These are phyloP conservation scores for Ceratocystiopsis brevicomis DNA, from an alignment of 2,329 filamentous ascomycete species.

Conservation along the genomic window DNA sequence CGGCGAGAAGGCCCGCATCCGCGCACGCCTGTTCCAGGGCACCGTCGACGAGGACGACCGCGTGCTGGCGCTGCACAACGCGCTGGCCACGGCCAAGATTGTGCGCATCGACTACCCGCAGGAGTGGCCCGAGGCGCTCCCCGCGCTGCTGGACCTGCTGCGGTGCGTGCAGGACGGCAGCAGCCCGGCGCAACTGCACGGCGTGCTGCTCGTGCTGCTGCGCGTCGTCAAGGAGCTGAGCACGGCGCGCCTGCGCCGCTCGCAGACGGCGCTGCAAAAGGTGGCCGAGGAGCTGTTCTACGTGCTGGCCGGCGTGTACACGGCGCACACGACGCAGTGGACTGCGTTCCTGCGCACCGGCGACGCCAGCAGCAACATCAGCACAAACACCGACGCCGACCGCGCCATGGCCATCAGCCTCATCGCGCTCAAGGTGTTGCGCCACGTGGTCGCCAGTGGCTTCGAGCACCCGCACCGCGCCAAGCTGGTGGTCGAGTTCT, in stretches of 20 bases:
- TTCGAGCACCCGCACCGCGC: slow-evolving; percentile 75
- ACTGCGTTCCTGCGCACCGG: slow-evolving; percentile 31
- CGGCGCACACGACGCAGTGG: slow-evolving; percentile 54
- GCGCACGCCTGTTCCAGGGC: slow-evolving; percentile 54
- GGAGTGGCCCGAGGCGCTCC: slow-evolving; percentile 55
- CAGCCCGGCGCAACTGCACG: slow-evolving; percentile 42
- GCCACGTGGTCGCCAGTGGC: slow-evolving; percentile 60
- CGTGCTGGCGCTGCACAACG: slow-evolving; percentile 69
- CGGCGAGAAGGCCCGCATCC: slow-evolving; percentile 60
- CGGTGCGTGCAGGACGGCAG: slow-evolving; percentile 40
- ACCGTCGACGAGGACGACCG: slow-evolving; percentile 60
- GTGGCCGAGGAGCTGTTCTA: slow-evolving; percentile 71
- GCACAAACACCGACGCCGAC: slow-evolving; percentile 26
- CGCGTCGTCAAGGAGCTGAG: slow-evolving; percentile 82
- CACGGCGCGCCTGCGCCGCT: slow-evolving; percentile 56
- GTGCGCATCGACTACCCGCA: slow-evolving; percentile 74
- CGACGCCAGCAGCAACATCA: slow-evolving; percentile 30
- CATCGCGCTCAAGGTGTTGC: slow-evolving; percentile 57
- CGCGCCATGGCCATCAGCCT: slow-evolving; percentile 60
- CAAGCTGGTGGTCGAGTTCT: slow-evolving; percentile 57
- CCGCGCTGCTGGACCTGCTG: slow-evolving; percentile 44
- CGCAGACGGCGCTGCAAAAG: slow-evolving; percentile 57
- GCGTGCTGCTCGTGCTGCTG: slow-evolving; percentile 58
- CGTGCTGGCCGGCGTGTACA: slow-evolving; percentile 60
- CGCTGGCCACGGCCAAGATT: slow-evolving; percentile 72